These are phyloP conservation scores for Pyrenophora seminiperda DNA, from an alignment of 2,329 filamentous ascomycete genomes.

Conservation along the genomic window DNA sequence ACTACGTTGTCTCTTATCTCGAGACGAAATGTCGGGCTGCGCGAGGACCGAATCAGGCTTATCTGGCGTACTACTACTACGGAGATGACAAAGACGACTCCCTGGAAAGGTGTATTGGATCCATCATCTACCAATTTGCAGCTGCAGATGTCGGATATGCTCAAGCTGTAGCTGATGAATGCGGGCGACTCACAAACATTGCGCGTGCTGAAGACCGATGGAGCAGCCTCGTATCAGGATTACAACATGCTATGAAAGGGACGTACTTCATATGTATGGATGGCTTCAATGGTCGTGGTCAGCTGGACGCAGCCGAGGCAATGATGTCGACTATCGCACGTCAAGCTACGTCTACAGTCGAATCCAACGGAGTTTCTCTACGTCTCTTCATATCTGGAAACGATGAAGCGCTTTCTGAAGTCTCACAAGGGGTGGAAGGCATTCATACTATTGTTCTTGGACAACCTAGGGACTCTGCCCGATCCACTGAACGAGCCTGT, in stretches of 20 bases:
- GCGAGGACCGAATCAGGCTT: neutral
- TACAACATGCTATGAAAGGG: slow-evolving; percentile 15
- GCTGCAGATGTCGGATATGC: slow-evolving; percentile 14
- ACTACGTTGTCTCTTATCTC: neutral
- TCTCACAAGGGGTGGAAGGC: neutral
- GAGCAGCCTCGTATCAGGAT: slow-evolving; percentile 4
- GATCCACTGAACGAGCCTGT: neutral
- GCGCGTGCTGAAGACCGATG: slow-evolving; percentile 14
- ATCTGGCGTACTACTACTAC: slow-evolving; percentile 24
- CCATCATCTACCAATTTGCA: slow-evolving; percentile 23
- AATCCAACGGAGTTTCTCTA: neutral
- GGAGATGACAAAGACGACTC: slow-evolving; percentile 19
- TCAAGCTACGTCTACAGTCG: neutral
- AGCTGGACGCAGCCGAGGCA: neutral
- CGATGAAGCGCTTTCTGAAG: neutral
- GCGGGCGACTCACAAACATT: neutral
- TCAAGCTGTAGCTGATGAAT: slow-evolving; percentile 2
- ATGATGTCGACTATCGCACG: neutral
- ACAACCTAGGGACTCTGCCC: neutral
- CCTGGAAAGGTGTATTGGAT: slow-evolving; percentile 19
- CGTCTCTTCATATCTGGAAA: neutral
- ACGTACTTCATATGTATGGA: slow-evolving; percentile 23
- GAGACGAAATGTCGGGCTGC: slow-evolving; percentile 1
- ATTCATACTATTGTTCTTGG: neutral
- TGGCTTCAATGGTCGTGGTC: slow-evolving; percentile 7